These are phyloP conservation scores for Flaveria floridana DNA, from an alignment of 140 eudicot species.

Conservation along the genomic window DNA sequence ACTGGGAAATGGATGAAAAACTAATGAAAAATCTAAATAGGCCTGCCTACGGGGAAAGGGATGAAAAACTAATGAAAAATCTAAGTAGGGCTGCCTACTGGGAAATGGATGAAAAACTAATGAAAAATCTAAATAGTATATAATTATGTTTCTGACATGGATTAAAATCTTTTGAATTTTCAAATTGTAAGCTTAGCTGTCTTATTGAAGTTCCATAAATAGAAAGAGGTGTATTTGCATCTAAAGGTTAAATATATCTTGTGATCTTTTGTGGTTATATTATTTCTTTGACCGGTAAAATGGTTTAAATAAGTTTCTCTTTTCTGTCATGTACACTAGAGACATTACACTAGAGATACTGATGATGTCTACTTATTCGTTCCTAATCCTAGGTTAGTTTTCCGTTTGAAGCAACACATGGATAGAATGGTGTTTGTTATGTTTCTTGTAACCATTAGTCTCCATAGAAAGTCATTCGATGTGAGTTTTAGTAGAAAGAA, in stretches of 20 bases:
- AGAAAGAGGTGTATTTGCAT: slow-evolving; percentile 26
- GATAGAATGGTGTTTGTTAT: not conserved
- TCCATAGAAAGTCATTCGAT: not conserved
- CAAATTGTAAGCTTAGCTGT: slow-evolving; percentile 20
- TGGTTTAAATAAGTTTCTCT: not conserved
- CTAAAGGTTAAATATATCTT: slow-evolving; percentile 8
- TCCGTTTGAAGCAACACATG: not conserved
- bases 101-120: slow-evolving; percentile 28
- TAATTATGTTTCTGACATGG: slow-evolving; percentile 21
- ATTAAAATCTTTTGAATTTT: slow-evolving; percentile 20
- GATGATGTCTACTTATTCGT: not conserved
- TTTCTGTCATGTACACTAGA: not conserved
- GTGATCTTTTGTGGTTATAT: slow-evolving; percentile 4
- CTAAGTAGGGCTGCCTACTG: slow-evolving; percentile 7
- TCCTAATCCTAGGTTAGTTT: slow-evolving; percentile 6
- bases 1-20: slow-evolving; percentile 33
- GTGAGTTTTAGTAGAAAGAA: not conserved
- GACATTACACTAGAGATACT: not conserved
- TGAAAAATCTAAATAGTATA: slow-evolving; percentile 16
- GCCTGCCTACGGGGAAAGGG: slow-evolving; percentile 29
- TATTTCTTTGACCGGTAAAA: not conserved
- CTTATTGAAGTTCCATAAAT: not conserved
- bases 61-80: slow-evolving; percentile 19
- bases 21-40: not conserved
- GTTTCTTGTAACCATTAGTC: not conserved